A percentile compares a stretch with the other conserved stretches of the same genome.
Evolutionary conservation across 176 grass and related monocot genomes (phyloP).

Genomic region (Lolium perenne): DNA sequence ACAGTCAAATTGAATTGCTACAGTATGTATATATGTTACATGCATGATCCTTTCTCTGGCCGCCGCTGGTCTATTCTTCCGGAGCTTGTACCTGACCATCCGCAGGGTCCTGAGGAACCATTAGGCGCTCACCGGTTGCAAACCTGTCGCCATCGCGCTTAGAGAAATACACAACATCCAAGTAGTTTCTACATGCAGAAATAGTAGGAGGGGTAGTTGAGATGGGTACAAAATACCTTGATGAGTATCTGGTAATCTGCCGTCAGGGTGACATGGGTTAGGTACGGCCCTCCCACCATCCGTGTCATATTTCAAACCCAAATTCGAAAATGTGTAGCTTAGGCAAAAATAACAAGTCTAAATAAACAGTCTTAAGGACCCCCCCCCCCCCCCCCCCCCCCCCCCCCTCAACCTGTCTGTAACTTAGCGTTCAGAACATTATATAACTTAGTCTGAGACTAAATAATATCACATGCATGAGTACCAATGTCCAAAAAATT

Average conservation of each 20-base stretch:
- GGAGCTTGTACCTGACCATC: constrained; percentile 76
- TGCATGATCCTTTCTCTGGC: constrained; percentile 4
- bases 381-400: too few species aligned
- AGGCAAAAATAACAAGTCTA: too few species aligned
- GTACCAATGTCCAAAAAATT: too few species aligned
- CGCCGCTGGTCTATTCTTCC: constrained; percentile 43
- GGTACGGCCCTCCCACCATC: constrained; percentile 81
- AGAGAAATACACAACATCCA: not conserved
- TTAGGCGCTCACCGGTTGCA: constrained; percentile 84
- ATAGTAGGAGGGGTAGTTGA: constrained; percentile 17
- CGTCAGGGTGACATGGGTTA: constrained; percentile 36
- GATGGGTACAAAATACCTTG: constrained; percentile 49
- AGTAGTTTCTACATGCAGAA: not conserved
- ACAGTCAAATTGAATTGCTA: constrained; percentile 16
- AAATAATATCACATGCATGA: too few species aligned
- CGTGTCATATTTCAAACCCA: constrained; percentile 36
- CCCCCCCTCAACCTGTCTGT: too few species aligned
- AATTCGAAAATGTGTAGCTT: too few species aligned
- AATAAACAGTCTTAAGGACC: too few species aligned
- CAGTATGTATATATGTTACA: constrained; percentile 21
- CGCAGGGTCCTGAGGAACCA: constrained; percentile 80
- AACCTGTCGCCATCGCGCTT: constrained; percentile 74
- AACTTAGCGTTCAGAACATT: too few species aligned
- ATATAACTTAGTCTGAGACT: too few species aligned
- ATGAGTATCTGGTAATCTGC: constrained; percentile 73